Conservation (phyloP, 2,329 filamentous ascomycete species). For the Diaporthe eres region DNA sequence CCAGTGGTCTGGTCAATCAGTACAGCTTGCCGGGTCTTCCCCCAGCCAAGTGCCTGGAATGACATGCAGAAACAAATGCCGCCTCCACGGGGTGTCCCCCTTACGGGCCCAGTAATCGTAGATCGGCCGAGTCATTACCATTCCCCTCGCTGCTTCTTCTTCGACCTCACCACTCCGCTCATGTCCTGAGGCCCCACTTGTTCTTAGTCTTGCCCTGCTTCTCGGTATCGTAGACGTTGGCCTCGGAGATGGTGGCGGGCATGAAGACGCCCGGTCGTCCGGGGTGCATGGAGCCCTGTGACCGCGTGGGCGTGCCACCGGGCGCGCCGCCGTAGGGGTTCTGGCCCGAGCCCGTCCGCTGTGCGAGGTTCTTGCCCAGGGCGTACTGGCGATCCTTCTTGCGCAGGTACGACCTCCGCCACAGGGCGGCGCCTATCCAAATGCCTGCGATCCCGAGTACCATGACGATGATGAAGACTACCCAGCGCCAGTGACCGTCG, state of each 20-base stretch:
- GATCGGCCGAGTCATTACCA: conserved; percentile 13
- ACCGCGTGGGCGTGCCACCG: conserved; percentile 47
- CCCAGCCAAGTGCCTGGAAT: background rate
- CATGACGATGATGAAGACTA: conserved; percentile 84
- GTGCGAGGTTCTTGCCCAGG: conserved; percentile 58
- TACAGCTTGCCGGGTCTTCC: background rate
- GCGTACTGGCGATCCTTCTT: conserved; percentile 74
- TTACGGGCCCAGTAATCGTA: background rate
- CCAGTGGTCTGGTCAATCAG: conserved; percentile 4
- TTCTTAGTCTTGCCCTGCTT: conserved; percentile 54
- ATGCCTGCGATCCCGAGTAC: conserved; percentile 77
- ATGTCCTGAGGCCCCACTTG: conserved; percentile 65
- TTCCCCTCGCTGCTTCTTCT: background rate
- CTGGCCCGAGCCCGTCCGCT: conserved; percentile 45
- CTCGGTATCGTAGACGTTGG: conserved; percentile 49
- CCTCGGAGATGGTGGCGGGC: conserved; percentile 51
- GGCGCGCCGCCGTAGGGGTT: conserved; percentile 52
- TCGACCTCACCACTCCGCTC: background rate
- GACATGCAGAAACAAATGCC: background rate
- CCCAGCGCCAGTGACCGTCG: conserved; percentile 81
- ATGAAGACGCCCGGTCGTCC: conserved; percentile 55
- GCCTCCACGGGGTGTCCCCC: background rate
- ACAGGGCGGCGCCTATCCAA: conserved; percentile 77
- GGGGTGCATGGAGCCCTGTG: conserved; percentile 52
- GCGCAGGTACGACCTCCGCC: conserved; percentile 81